Evolutionary conservation across 495 filamentous ascomycete species (phyloP).

Genomic region (Ramalina intermedia): DNA sequence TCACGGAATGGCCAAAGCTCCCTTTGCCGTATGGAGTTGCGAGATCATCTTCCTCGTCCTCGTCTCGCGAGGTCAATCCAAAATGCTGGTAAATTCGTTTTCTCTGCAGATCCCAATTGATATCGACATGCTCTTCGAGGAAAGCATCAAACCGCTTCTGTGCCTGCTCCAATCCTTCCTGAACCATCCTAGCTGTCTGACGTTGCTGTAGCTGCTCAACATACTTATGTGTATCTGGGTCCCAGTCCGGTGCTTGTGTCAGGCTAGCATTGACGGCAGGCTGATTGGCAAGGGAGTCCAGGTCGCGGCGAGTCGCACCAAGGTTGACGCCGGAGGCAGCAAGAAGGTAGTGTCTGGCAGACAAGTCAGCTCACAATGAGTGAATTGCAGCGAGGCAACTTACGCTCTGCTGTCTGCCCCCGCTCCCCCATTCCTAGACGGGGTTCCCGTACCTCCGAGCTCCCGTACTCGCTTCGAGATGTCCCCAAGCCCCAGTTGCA

Average conservation of each 20-base stretch:
- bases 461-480: conserved; percentile 72
- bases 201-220: conserved; percentile 73
- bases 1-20: conserved; percentile 44
- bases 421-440: conserved; percentile 26
- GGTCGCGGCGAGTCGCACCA: conserved; percentile 60
- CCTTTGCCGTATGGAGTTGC: conserved; percentile 26
- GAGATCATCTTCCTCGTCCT: conserved; percentile 26
- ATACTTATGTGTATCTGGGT: conserved; percentile 73
- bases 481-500: conserved; percentile 77
- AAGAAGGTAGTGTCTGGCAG: conserved; percentile 54
- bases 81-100: conserved; percentile 92
- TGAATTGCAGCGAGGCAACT: conserved; percentile 11
- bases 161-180: conserved; percentile 72
- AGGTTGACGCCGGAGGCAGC: conserved; percentile 79
- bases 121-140: conserved; percentile 81
- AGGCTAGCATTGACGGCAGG: conserved; percentile 25
- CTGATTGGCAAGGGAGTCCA: conserved; percentile 44
- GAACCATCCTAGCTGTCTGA: conserved; percentile 79
- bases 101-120: conserved; percentile 90
- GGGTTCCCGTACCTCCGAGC: conserved; percentile 41
- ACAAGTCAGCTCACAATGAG: background rate
- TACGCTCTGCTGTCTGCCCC: conserved; percentile 50
- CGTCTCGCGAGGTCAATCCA: conserved; percentile 58
- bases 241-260: conserved; percentile 34
- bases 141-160: conserved; percentile 83